phyloP scores from a whole-genome alignment of 805 yeast species.

The Lipomyces kockii region DNA sequence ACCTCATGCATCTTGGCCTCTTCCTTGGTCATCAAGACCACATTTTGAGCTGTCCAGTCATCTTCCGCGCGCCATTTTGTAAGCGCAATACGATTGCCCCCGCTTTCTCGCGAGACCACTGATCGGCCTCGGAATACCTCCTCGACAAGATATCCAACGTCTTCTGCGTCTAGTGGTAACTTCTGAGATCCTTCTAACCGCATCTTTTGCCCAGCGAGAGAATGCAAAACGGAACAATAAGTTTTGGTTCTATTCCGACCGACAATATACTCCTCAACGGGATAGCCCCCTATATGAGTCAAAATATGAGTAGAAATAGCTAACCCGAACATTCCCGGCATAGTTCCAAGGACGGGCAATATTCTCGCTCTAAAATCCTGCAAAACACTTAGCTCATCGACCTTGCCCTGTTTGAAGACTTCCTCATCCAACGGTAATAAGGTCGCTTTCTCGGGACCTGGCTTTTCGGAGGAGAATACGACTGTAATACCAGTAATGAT shows the following conservation, averaged over 20 bases:
- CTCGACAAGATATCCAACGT: slow-evolving; percentile 81
- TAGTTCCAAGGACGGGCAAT: slow-evolving; percentile 92
- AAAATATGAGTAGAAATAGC: slow-evolving; percentile 84
- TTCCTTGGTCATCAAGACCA: slow-evolving; percentile 85
- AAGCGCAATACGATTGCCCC: slow-evolving; percentile 75
- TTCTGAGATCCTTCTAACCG: slow-evolving; percentile 73
- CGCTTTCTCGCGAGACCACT: slow-evolving; percentile 69
- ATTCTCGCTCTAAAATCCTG: slow-evolving; percentile 92
- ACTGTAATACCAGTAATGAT: slow-evolving; percentile 77
- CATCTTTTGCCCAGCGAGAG: slow-evolving; percentile 84
- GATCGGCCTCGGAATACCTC: slow-evolving; percentile 94
- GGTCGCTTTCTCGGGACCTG: slow-evolving; percentile 91
- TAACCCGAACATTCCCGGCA: slow-evolving; percentile 96
- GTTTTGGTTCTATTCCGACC: slow-evolving; percentile 85
- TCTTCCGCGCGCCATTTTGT: slow-evolving; percentile 80
- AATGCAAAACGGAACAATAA: slow-evolving; percentile 81
- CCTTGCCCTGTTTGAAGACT: slow-evolving; percentile 78
- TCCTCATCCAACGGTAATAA: slow-evolving; percentile 83
- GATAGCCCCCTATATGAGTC: slow-evolving; percentile 79
- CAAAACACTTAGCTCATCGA: slow-evolving; percentile 83
- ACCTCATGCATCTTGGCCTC: slow-evolving; percentile 83
- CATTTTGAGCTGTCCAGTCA: slow-evolving; percentile 72
- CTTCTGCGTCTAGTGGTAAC: slow-evolving; percentile 66
- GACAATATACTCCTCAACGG: slow-evolving; percentile 72
- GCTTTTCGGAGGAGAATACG: slow-evolving; percentile 93